Evolutionary conservation across 495 filamentous ascomycete species (phyloP), one percentile per base, ranked within the genome.

Genomic region (Pseudoneurospora amorphoporcata): DNA sequence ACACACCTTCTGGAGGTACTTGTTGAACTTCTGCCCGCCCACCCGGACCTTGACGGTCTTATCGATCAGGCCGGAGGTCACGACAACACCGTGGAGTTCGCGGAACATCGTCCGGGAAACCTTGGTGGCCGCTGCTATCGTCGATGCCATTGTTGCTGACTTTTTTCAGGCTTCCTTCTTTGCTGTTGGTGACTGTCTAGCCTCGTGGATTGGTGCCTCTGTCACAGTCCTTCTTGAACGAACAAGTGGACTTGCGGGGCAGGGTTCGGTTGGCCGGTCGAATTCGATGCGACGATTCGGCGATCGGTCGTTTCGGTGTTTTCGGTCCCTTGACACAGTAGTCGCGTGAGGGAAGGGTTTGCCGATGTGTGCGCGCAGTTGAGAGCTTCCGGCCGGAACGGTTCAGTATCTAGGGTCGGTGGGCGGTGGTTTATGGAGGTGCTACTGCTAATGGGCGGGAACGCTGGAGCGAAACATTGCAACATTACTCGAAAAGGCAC

Each of bases 21-120:
- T 82, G 79, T 91, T 89, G 89, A 89, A 92, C 75, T 84, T 83
- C 73, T 86, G 84, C 10, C 82, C 83, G 23, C 88, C 87, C 9
- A 91, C 82, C 40, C 86, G 86, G 70, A 92, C 91, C 79, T 89
- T 92, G 73, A 92, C 89, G 6, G 90, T 91, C 80, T 88, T 90
- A 73, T 85, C 79, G 90, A 92, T 92, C 68, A 88, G 83, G 19
- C 91, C 91, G 1, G 90, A 86, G 40, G 89, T 90, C 43, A 92
- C 85, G 43, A 93, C 91, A 23, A 92, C 87, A 76, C 84, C 84
- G 72, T 84, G 80, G 58, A 86, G 77, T 75, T 85, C 81, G 23
- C 82, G 79, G 45, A 78, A 78, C 19, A 77, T 73, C 40, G 72
- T 74, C 38, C 43, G 42, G 47, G 78, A 71, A 19, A 74, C 76